These are phyloP conservation scores for Cnidoscolus chayamansa DNA, from an alignment of 441 rosid genomes.

Conservation along the genomic window DNA sequence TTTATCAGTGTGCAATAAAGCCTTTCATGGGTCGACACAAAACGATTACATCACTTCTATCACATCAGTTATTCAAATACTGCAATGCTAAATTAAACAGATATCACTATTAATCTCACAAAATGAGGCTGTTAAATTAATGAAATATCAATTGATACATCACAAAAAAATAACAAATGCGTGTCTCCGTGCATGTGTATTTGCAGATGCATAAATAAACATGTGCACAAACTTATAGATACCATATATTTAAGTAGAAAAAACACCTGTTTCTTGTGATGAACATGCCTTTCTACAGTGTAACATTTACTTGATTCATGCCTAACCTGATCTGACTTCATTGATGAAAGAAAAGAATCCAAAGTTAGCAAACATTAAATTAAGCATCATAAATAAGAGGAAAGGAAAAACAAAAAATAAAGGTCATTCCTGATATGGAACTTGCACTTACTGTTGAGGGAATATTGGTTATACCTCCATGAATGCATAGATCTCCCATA, in stretches of 20 bases:
- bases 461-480: slow-evolving; percentile 28
- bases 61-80: slow-evolving; percentile 3
- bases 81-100: not conserved
- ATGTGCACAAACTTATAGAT: not conserved
- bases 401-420: not conserved
- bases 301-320: slow-evolving; percentile 22
- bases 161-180: not conserved
- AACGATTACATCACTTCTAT: not conserved
- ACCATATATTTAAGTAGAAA: slow-evolving; percentile 2
- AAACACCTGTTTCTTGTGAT: slow-evolving; percentile 18
- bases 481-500: slow-evolving; percentile 40
- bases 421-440: not conserved
- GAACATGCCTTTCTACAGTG: slow-evolving; percentile 20
- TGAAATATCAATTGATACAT: slow-evolving; percentile 2
- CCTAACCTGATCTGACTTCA: slow-evolving; percentile 20
- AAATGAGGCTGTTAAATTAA: not conserved
- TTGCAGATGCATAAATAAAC: not conserved
- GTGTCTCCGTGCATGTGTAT: not conserved
- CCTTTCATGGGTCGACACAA: not conserved
- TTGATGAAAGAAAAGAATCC: not conserved
- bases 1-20: not conserved
- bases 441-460: slow-evolving; percentile 33
- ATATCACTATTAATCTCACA: not conserved
- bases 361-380: slow-evolving; percentile 3
- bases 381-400: slow-evolving; percentile 3